Conservation (phyloP, 83 land plant genomes). For the Isoetes engelmannii region DNA sequence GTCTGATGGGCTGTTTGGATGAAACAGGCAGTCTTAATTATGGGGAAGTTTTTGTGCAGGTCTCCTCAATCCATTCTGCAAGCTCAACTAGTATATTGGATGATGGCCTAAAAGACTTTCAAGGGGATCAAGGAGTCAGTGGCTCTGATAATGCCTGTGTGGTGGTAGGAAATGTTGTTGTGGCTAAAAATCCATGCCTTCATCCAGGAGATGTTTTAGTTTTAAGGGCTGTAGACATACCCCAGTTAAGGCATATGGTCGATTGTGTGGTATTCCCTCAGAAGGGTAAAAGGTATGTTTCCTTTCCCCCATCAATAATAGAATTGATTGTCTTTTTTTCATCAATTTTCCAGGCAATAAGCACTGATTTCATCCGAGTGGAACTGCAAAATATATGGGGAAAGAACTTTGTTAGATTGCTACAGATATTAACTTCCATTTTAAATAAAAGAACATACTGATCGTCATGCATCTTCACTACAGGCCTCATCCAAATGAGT, state of each 20-base stretch:
- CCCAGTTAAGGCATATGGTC: conserved; percentile 35
- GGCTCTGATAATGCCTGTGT: conserved; percentile 36
- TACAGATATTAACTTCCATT: no score
- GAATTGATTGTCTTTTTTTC: not conserved
- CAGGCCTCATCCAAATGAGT: conserved; percentile 91
- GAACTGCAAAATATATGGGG: no score
- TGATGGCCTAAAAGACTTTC: conserved; percentile 22
- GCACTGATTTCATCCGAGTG: not conserved
- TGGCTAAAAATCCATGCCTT: conserved; percentile 70
- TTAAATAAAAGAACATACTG: no score
- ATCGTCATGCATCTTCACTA: not conserved
- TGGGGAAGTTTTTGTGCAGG: conserved; percentile 66
- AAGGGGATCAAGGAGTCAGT: conserved; percentile 8
- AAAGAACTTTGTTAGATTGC: no score
- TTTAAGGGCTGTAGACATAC: conserved; percentile 46
- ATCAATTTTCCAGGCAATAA: not conserved
- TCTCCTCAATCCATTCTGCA: conserved; percentile 33
- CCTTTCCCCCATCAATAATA: not conserved
- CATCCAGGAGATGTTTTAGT: conserved; percentile 75
- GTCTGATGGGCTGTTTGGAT: conserved; percentile 81
- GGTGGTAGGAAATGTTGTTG: conserved; percentile 52
- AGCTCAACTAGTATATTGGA: not conserved
- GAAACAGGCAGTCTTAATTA: conserved; percentile 61
- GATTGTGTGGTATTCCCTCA: conserved; percentile 74
- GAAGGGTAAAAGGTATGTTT: conserved; percentile 54